These are phyloP conservation scores for Naganishia antarctica DNA, from an alignment of 768 basidiomycete species.

Conservation along the genomic window DNA sequence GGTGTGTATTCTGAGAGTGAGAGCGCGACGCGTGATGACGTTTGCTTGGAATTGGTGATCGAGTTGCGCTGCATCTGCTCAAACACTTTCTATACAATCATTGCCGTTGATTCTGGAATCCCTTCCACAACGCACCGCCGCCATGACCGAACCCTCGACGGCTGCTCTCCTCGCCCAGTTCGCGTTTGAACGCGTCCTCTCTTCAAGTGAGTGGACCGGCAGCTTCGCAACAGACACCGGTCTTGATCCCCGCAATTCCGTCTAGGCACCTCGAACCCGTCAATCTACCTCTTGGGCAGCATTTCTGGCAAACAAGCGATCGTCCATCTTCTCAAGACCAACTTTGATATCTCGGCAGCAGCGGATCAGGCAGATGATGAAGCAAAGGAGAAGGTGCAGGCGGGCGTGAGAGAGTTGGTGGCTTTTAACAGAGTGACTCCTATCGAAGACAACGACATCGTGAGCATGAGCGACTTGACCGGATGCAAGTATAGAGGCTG, in stretches of 20 bases:
- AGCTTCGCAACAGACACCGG: not conserved
- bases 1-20: too few relatives aligned
- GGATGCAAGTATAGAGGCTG: not conserved
- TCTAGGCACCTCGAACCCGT: slow-evolving; percentile 50
- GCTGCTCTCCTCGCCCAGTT: slow-evolving; percentile 4
- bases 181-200: slow-evolving; percentile 13
- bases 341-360: slow-evolving; percentile 31
- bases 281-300: slow-evolving; percentile 65
- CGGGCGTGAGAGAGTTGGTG: slow-evolving; percentile 64
- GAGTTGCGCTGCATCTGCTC: too few relatives aligned
- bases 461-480: slow-evolving; percentile 47
- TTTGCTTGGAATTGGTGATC: too few relatives aligned
- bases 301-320: slow-evolving; percentile 50
- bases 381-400: slow-evolving; percentile 56
- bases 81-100: too few relatives aligned
- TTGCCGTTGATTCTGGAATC: not conserved
- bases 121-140: too few relatives aligned
- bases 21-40: too few relatives aligned
- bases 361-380: slow-evolving; percentile 24
- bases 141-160: not conserved
- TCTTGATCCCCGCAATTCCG: not conserved
- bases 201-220: not conserved
- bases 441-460: slow-evolving; percentile 66
- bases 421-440: slow-evolving; percentile 49
- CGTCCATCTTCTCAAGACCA: slow-evolving; percentile 37